Evolutionary conservation across 306 rosid genomes (phyloP).

Genomic region (Dryas octopetala): DNA sequence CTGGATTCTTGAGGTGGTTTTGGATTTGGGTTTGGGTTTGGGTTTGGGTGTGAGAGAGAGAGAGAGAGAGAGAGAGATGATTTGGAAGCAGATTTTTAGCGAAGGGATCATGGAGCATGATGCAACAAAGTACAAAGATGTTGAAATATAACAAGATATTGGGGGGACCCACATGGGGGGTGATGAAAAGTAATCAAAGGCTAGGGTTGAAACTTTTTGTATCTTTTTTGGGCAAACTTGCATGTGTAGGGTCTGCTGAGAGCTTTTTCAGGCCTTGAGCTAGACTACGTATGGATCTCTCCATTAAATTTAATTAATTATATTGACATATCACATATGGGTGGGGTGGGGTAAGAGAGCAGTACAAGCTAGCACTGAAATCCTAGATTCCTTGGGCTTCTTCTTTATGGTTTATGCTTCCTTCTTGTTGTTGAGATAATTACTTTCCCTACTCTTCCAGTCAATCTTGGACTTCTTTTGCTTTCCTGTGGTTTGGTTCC

Average conservation of each 20-base stretch:
- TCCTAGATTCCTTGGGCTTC: background rate
- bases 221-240: conserved; percentile 3
- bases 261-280: conserved; percentile 20
- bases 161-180: conserved; percentile 30
- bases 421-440: background rate
- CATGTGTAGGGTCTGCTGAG: conserved; percentile 22
- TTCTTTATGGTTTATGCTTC: conserved; percentile 7
- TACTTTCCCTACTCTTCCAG: conserved; percentile 13
- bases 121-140: conserved; percentile 37
- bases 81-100: conserved; percentile 28
- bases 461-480: conserved; percentile 5
- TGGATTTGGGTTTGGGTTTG: no score
- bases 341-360: background rate
- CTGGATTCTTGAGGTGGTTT: background rate
- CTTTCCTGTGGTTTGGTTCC: conserved; percentile 14
- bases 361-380: no score
- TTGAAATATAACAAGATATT: conserved; percentile 17
- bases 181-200: conserved; percentile 17
- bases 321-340: background rate
- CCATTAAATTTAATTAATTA: background rate
- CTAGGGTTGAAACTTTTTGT: conserved; percentile 15
- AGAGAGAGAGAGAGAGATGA: conserved; percentile 1
- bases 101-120: conserved; percentile 27
- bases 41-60: background rate
- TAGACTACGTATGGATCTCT: conserved; percentile 10